Percentiles rank a stretch among this genome's conserved stretches.
These are phyloP conservation scores for Adansonia grandidieri DNA, from an alignment of 441 rosid species.

Conservation along the genomic window DNA sequence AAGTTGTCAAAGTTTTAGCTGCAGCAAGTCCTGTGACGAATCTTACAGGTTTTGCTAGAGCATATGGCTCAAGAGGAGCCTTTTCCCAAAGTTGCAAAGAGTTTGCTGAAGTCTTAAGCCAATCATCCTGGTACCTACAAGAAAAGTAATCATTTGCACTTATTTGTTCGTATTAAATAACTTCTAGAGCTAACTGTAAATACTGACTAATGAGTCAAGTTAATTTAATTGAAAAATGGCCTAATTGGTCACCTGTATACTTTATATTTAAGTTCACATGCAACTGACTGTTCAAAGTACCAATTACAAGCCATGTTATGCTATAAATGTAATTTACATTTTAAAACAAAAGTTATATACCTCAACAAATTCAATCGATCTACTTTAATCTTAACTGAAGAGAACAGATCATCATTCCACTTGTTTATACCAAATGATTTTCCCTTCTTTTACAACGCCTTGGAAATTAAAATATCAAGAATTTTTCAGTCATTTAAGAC, in stretches of 20 bases:
- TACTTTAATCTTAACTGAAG: constrained; percentile 7
- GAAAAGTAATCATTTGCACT: constrained; percentile 30
- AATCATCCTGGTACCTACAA: constrained; percentile 98
- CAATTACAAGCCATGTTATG: constrained; percentile 6
- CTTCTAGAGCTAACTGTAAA: constrained; percentile 15
- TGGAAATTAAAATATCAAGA: neutral
- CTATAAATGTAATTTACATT: constrained; percentile 16
- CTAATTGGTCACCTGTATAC: constrained; percentile 1
- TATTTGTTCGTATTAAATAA: neutral
- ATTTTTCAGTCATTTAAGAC: neutral
- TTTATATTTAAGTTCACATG: neutral
- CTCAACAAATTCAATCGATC: constrained; percentile 7
- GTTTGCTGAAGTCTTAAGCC: constrained; percentile 92
- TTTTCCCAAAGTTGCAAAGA: constrained; percentile 97
- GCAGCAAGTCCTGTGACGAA: constrained; percentile 26
- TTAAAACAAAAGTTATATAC: neutral
- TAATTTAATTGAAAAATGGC: constrained; percentile 1
- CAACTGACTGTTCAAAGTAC: neutral
- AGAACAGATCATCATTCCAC: no score
- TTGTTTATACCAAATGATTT: no score
- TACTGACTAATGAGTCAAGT: constrained; percentile 1
- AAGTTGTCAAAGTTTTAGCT: neutral
- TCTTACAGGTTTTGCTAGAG: constrained; percentile 83
- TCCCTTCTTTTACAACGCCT: neutral
- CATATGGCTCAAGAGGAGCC: constrained; percentile 98